These are phyloP conservation scores for Xylaria sp. DNA, from an alignment of 2,329 filamentous ascomycete species.

Conservation along the genomic window DNA sequence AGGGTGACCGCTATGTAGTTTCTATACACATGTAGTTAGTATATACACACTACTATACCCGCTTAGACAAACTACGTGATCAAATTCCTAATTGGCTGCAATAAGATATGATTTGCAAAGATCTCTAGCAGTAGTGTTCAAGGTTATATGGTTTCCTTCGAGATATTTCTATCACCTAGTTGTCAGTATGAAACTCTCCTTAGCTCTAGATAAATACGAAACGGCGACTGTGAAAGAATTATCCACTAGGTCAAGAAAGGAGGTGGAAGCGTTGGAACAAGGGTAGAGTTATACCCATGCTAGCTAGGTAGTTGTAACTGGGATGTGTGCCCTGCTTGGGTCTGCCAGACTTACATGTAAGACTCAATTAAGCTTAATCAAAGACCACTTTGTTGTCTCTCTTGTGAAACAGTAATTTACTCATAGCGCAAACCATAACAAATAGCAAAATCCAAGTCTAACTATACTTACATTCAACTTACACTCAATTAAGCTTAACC, in stretches of 20 bases:
- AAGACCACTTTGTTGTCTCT: not conserved
- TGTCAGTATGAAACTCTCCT: not conserved
- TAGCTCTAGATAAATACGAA: not conserved
- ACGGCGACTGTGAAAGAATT: not conserved
- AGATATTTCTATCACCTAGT: not conserved
- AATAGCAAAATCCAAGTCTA: not conserved
- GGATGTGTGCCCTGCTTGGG: not conserved
- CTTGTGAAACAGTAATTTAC: not conserved
- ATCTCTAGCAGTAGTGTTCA: not conserved
- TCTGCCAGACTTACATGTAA: not conserved
- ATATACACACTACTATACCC: not conserved
- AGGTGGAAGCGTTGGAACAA: too few relatives aligned
- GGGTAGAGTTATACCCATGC: not conserved
- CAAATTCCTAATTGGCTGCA: conserved; percentile 3
- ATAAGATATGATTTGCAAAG: not conserved
- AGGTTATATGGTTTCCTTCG: not conserved
- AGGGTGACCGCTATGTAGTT: not conserved
- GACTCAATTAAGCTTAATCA: not conserved
- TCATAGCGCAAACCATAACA: not conserved
- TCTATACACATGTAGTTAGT: not conserved
- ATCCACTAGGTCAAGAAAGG: not conserved
- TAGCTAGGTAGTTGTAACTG: not conserved
- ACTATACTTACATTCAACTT: too few relatives aligned
- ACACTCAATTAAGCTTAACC: conserved; percentile 16
- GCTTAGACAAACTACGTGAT: not conserved